These are phyloP conservation scores for Rhizophagus sp. DNA, from an alignment of 192 early-diverging fungal genomes.

Conservation along the genomic window DNA sequence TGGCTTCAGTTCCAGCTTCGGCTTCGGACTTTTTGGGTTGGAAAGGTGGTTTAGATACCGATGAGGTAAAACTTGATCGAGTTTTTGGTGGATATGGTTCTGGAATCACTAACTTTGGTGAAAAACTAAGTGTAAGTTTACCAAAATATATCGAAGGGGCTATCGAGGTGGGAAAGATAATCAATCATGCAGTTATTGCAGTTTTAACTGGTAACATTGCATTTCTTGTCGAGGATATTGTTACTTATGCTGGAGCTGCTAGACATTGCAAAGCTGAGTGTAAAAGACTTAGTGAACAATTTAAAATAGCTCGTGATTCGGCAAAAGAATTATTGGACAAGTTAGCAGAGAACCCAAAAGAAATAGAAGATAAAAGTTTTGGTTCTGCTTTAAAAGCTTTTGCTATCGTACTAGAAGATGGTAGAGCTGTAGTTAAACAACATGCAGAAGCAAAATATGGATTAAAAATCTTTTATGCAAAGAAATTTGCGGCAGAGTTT, in stretches of 20 bases:
- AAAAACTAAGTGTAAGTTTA: not conserved
- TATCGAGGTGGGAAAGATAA: constrained; percentile 20
- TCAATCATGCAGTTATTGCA: constrained; percentile 26
- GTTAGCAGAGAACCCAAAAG: constrained; percentile 22
- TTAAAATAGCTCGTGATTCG: constrained; percentile 21
- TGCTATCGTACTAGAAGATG: constrained; percentile 30
- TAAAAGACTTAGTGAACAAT: constrained; percentile 28
- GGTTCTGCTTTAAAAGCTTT: constrained; percentile 24
- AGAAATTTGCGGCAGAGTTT: constrained; percentile 30
- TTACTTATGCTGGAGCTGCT: constrained; percentile 19
- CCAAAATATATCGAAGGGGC: constrained; percentile 30
- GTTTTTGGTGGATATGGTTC: not conserved
- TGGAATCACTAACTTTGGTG: not conserved
- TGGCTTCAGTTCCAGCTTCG: not conserved
- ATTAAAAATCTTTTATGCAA: constrained; percentile 29
- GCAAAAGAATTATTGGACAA: constrained; percentile 25
- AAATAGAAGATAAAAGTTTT: constrained; percentile 32
- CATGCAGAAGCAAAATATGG: constrained; percentile 30
- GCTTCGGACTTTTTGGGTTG: not conserved
- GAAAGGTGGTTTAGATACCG: not conserved
- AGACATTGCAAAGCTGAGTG: constrained; percentile 32
- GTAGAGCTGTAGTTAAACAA: constrained; percentile 26
- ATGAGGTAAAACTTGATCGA: not conserved
- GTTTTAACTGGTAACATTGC: constrained; percentile 30
- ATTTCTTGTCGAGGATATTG: constrained; percentile 24